phyloP scores from a whole-genome alignment of 2,329 filamentous ascomycete species.

The Chrysoporthe cubensis region DNA sequence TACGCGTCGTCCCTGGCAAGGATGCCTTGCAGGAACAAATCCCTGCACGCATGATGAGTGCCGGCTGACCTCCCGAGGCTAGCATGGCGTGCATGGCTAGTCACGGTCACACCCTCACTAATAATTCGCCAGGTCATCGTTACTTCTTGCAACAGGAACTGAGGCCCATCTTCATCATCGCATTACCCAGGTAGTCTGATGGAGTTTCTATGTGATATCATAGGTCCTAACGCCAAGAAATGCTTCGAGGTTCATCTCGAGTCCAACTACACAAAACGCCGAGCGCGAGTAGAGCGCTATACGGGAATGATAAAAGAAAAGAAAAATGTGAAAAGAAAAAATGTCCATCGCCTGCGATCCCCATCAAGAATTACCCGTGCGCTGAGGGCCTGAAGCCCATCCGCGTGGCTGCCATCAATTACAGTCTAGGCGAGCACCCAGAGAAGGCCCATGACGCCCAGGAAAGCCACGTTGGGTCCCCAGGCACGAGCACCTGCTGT shows the following conservation, averaged over 20 bases:
- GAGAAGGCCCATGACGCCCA: conserved; percentile 3
- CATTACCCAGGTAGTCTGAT: not conserved
- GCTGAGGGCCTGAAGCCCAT: not conserved
- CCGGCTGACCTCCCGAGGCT: not conserved
- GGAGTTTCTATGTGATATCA: not conserved
- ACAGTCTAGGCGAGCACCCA: conserved; percentile 7
- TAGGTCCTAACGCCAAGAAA: not conserved
- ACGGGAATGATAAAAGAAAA: not conserved
- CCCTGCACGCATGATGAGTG: not conserved
- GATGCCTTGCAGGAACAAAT: not conserved
- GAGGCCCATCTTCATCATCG: too few relatives aligned
- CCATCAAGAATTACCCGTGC: not conserved
- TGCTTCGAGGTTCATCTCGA: not conserved
- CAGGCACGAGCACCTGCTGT: conserved; percentile 1
- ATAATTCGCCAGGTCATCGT: too few relatives aligned
- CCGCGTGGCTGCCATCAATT: not conserved
- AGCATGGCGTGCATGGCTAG: too few relatives aligned
- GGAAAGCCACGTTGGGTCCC: not conserved
- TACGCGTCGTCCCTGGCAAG: conserved; percentile 1
- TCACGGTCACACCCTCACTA: too few relatives aligned
- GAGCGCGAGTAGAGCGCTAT: not conserved
- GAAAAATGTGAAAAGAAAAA: not conserved
- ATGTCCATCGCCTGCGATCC: not conserved
- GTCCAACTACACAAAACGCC: not conserved
- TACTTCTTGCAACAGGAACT: too few relatives aligned